These are phyloP conservation scores for Suhomyces chickasaworum DNA, from an alignment of 1,139 yeast genomes.

Conservation along the genomic window DNA sequence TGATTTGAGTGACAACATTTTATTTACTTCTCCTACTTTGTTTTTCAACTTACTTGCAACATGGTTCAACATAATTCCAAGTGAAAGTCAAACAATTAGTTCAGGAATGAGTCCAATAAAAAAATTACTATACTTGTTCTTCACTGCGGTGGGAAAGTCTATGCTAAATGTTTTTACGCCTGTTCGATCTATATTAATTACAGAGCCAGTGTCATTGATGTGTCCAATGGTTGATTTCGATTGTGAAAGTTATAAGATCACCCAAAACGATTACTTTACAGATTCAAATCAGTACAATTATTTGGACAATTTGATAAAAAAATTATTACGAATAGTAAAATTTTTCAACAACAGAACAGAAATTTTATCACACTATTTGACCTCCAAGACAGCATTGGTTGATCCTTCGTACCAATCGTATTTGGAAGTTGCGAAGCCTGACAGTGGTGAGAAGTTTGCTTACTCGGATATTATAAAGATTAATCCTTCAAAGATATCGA, in stretches of 20 bases:
- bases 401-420: slow-evolving; percentile 20
- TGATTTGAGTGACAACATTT: slow-evolving; percentile 20
- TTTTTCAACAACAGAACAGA: slow-evolving; percentile 33
- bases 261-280: slow-evolving; percentile 10
- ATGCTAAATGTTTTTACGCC: slow-evolving; percentile 37
- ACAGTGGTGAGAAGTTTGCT: slow-evolving; percentile 6
- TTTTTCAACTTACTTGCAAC: slow-evolving; percentile 35
- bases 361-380: slow-evolving; percentile 30
- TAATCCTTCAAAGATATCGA: slow-evolving; percentile 25
- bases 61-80: slow-evolving; percentile 42
- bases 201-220: slow-evolving; percentile 39
- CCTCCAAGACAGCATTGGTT: slow-evolving; percentile 23
- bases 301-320: slow-evolving; percentile 19
- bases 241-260: slow-evolving; percentile 25
- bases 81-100: slow-evolving; percentile 35
- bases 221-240: slow-evolving; percentile 37
- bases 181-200: slow-evolving; percentile 35
- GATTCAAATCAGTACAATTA: slow-evolving; percentile 13
- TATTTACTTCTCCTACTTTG: slow-evolving; percentile 28
- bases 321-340: slow-evolving; percentile 29
- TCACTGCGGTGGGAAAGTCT: slow-evolving; percentile 37
- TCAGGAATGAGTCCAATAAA: slow-evolving; percentile 32
- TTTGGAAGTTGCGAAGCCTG: slow-evolving; percentile 18
- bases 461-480: slow-evolving; percentile 28
- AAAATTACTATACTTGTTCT: slow-evolving; percentile 38